Base-by-base conservation (phyloP, 768 basidiomycete species). In the Boletus sp. region DNA sequence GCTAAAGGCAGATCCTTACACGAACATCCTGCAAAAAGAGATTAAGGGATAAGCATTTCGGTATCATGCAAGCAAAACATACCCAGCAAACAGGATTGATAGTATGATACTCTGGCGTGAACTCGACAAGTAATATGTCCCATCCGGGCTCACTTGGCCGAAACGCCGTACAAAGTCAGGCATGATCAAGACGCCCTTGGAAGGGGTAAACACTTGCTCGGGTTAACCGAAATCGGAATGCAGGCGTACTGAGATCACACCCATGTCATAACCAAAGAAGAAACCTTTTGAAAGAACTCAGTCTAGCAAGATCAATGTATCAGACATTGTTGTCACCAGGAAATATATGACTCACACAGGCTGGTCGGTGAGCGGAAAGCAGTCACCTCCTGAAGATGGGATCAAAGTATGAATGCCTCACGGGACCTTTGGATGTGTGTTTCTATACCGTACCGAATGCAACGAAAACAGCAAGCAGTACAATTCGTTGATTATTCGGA, bases 61-160 rank as follows among this genome's bases (percentile, higher is more conserved):
- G 2, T 11, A 32, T 8, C 27, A 34, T 21, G 10, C 27, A 43
- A 37, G 23, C 7, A 10, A 35, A 34, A 47, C 52, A 14, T 13
- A 54, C 58, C 58, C 57, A 17, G 53, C 58, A 34, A 58, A 59
- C n/a, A 59, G 21, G 11, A 59, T 58, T 6, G 58, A 60, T 9
- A 51, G 54, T 5, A 59, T 60, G 8, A 60, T 47, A 60, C 58
- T 60, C 45, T 55, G 58, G 6, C 58, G 58, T 14, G 58, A 59
- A 42, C 48, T 59, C n/a, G 58, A 60, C 58, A 59, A 21, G 35
- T 47, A 55, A 15, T 60, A 47, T 25, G 58, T 54, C 21, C 58
- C 58, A 34, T 47, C 35, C 44, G 48, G 21, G 35, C 2, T 49
- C 38, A 41, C 51, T 46, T 59, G 23, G 9, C 58, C 58, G 15